Conservation (phyloP, 2,329 filamentous ascomycete genomes). For the Eurotiales sp. region DNA sequence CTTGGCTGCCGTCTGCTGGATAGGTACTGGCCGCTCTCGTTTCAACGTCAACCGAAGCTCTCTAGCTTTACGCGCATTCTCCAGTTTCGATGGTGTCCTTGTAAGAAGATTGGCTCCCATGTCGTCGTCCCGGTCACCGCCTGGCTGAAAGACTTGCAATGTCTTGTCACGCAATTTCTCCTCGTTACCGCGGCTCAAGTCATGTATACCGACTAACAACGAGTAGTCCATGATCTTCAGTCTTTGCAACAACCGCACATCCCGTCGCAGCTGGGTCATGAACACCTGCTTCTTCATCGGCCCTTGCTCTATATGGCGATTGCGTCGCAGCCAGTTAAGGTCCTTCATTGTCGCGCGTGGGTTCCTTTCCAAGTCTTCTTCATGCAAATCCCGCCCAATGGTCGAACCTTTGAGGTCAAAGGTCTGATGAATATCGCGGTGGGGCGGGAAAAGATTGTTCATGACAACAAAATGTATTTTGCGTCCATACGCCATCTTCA, state of each 20-base stretch:
- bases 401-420: constrained; percentile 98
- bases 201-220: constrained; percentile 88
- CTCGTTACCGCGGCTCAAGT: constrained; percentile 84
- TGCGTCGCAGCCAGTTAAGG: constrained; percentile 87
- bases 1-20: constrained; percentile 74
- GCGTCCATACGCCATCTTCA: constrained; percentile 96
- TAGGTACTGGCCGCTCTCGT: constrained; percentile 86
- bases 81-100: constrained; percentile 88
- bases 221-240: constrained; percentile 99
- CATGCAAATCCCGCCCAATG: constrained; percentile 83
- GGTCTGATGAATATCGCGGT: constrained; percentile 94
- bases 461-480: constrained; percentile 99
- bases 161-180: constrained; percentile 90
- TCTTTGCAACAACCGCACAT: constrained; percentile 80
- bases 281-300: constrained; percentile 85
- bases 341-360: constrained; percentile 93
- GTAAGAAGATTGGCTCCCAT: constrained; percentile 64
- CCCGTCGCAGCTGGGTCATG: constrained; percentile 79
- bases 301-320: constrained; percentile 82
- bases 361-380: constrained; percentile 83
- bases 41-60: constrained; percentile 91
- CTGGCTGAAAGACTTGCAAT: constrained; percentile 88
- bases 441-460: constrained; percentile 98
- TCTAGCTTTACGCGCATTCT: constrained; percentile 84
- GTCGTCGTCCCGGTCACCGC: constrained; percentile 65